phyloP scores from a whole-genome alignment of 352 stramenopile species.

The Globisporangium carolinianum region DNA sequence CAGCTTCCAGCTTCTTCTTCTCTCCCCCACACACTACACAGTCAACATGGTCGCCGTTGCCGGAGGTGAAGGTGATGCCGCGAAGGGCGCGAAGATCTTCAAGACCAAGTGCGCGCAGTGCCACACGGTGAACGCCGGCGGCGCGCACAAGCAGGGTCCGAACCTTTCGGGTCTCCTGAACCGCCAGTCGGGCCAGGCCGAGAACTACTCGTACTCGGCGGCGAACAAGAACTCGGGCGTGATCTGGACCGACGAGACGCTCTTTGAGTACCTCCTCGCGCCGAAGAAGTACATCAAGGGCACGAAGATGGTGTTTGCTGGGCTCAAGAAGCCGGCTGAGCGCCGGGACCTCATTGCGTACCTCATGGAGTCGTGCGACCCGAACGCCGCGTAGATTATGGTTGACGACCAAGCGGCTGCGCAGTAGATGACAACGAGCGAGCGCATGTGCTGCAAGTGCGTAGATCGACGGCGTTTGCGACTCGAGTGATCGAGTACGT shows the following conservation, averaged over 20 bases:
- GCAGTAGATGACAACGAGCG: too few relatives aligned
- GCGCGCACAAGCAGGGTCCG: conserved; percentile 97
- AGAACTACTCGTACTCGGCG: conserved; percentile 97
- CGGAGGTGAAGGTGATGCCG: conserved; percentile 56
- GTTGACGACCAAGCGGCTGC: too few relatives aligned
- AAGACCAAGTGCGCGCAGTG: conserved; percentile 97
- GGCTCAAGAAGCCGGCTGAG: conserved; percentile 98
- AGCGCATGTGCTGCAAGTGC: too few relatives aligned
- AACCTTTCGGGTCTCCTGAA: conserved; percentile 98
- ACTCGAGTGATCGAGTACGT: too few relatives aligned
- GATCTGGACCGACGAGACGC: conserved; percentile 94
- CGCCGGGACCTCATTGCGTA: conserved; percentile 98
- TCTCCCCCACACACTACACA: background rate
- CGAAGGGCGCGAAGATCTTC: conserved; percentile 93
- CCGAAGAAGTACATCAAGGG: conserved; percentile 99
- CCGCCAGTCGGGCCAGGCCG: conserved; percentile 94
- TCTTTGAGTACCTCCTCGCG: conserved; percentile 98
- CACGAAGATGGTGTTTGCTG: conserved; percentile 99
- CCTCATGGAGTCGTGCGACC: conserved; percentile 86
- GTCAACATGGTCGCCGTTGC: conserved; percentile 14
- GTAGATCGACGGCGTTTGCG: too few relatives aligned
- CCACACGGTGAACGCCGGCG: conserved; percentile 87
- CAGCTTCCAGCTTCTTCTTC: background rate
- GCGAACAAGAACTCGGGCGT: conserved; percentile 99
- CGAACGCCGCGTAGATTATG: conserved; percentile 27